Percentiles rank a stretch among this genome's conserved stretches.
phyloP scores from a whole-genome alignment of 352 stramenopile species.

The Globisporangium lucens region DNA sequence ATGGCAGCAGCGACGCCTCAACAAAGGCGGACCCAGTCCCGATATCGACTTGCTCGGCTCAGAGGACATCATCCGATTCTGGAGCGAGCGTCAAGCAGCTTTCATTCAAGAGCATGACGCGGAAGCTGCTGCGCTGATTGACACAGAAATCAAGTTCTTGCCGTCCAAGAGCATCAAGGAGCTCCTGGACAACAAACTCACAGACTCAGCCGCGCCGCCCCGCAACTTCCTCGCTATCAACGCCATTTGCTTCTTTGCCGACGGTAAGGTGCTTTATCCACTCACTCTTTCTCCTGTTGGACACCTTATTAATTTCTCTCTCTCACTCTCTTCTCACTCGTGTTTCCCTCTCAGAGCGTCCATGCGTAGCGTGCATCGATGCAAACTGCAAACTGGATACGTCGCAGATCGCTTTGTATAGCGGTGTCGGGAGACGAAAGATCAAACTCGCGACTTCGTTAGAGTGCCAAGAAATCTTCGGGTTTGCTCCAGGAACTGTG shows the following conservation, averaged over 20 bases:
- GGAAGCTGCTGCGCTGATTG: constrained; percentile 1
- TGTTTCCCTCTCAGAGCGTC: constrained; percentile 27
- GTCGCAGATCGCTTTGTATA: constrained; percentile 41
- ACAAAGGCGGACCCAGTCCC: neutral
- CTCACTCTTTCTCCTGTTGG: neutral
- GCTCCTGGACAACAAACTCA: constrained; percentile 25
- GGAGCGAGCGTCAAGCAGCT: neutral
- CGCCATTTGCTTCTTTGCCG: constrained; percentile 72
- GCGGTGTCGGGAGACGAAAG: constrained; percentile 52
- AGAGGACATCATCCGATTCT: constrained; percentile 14
- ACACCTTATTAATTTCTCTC: too few relatives aligned
- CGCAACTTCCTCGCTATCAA: constrained; percentile 55
- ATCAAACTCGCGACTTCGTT: constrained; percentile 62
- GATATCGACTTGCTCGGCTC: constrained; percentile 6
- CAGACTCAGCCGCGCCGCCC: constrained; percentile 16
- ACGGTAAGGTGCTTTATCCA: constrained; percentile 30
- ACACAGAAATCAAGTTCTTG: constrained; percentile 29
- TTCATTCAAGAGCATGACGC: neutral
- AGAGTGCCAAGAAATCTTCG: constrained; percentile 62
- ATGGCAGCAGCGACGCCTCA: constrained; percentile 19
- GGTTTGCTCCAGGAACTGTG: constrained; percentile 59
- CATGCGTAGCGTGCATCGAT: constrained; percentile 60
- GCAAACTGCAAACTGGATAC: constrained; percentile 65
- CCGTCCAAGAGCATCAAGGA: constrained; percentile 34
- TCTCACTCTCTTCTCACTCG: neutral